Percentiles rank a stretch among this genome's conserved stretches.
These are phyloP conservation scores for Boehmeria nivea DNA, from an alignment of 306 rosid genomes.

Conservation along the genomic window DNA sequence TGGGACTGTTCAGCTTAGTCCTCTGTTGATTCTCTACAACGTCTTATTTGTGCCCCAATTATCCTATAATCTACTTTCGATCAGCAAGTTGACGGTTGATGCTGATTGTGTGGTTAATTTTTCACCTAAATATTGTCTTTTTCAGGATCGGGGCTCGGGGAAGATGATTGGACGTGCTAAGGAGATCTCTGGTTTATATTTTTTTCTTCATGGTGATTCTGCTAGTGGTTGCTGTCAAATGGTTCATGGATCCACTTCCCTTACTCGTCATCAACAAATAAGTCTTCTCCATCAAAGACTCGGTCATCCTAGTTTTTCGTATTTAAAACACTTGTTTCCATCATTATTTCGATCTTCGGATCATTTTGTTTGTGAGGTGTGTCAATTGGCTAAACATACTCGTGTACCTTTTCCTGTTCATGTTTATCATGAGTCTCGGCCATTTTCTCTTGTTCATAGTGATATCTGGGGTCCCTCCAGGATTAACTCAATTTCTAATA, in stretches of 20 bases:
- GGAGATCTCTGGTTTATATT: neutral
- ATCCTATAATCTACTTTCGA: neutral
- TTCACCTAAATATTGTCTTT: neutral
- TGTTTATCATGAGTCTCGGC: neutral
- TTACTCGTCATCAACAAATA: slow-evolving; percentile 1
- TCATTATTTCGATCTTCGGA: neutral
- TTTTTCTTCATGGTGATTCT: neutral
- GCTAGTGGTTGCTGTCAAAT: neutral
- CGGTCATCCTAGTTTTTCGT: neutral
- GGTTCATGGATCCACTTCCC: too few species aligned
- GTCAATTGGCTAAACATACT: neutral
- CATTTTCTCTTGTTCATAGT: neutral
- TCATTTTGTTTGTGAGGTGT: neutral
- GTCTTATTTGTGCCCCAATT: too few species aligned
- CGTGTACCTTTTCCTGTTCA: neutral
- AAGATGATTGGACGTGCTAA: slow-evolving; percentile 2
- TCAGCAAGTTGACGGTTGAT: neutral
- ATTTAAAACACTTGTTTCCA: neutral
- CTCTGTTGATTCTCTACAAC: too few species aligned
- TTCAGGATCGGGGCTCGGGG: neutral
- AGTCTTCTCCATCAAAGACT: neutral
- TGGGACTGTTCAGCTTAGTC: too few species aligned
- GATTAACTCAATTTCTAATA: neutral
- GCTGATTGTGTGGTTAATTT: neutral
- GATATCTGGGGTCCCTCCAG: neutral